Conservation (phyloP, 2,329 filamentous ascomycete genomes). For the Alternaria rosae region DNA sequence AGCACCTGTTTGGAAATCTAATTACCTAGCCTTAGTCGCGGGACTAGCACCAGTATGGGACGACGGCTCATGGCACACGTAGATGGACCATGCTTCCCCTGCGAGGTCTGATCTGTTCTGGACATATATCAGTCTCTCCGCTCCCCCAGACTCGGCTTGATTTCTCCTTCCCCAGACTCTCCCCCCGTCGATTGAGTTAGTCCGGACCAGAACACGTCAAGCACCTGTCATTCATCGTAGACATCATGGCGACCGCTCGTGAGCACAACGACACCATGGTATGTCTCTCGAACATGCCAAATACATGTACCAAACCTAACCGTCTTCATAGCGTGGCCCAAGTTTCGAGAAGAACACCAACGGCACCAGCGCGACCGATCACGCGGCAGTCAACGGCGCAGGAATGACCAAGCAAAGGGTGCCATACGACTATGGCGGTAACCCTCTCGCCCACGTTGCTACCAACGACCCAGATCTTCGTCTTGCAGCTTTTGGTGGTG, state of each 20-base stretch:
- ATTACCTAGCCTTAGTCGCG: constrained; percentile 34
- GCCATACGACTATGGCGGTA: constrained; percentile 61
- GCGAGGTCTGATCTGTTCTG: constrained; percentile 28
- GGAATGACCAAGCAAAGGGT: constrained; percentile 48
- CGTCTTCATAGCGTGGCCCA: constrained; percentile 27
- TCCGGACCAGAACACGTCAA: constrained; percentile 3
- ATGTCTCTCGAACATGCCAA: constrained; percentile 14
- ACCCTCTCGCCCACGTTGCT: constrained; percentile 59
- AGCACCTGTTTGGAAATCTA: constrained; percentile 37
- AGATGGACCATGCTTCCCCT: constrained; percentile 34
- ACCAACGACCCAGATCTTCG: constrained; percentile 58
- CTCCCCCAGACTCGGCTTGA: constrained; percentile 36
- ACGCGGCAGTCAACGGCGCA: constrained; percentile 44
- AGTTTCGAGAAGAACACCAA: constrained; percentile 38
- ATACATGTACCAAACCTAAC: constrained; percentile 12
- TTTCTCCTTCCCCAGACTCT: constrained; percentile 35
- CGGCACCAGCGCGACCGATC: constrained; percentile 49
- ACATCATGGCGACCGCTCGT: constrained; percentile 53
- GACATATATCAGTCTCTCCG: constrained; percentile 42
- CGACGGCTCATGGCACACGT: constrained; percentile 44
- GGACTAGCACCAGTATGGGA: constrained; percentile 30
- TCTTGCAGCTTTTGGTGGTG: constrained; percentile 59
- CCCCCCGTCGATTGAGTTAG: background rate
- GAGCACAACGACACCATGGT: constrained; percentile 47
- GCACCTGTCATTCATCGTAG: constrained; percentile 1